Evolutionary conservation across 1,139 yeast species (phyloP).

Genomic region (Geotrichum siamense): DNA sequence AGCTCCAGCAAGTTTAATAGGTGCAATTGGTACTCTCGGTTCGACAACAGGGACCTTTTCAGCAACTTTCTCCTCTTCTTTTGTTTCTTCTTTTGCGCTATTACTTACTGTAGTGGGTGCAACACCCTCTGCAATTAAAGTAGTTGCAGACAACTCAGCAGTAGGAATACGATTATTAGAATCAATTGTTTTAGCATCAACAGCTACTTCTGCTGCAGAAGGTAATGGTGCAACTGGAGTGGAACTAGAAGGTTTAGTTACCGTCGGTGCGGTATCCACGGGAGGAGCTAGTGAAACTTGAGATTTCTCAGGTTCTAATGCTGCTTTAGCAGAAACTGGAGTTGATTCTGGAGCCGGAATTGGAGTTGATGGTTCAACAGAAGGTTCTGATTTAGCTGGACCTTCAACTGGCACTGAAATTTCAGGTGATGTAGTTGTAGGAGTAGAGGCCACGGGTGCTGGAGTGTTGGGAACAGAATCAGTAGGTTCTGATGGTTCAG

Average conservation of each 20-base stretch:
- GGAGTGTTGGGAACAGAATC: slow-evolving; percentile 1
- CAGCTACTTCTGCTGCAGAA: slow-evolving; percentile 2
- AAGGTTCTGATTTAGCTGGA: neutral
- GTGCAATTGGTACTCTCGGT: slow-evolving; percentile 5
- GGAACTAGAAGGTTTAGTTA: neutral
- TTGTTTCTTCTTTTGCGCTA: too few species aligned
- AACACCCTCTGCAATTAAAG: neutral
- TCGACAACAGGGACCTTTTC: slow-evolving; percentile 6
- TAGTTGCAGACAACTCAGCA: too few species aligned
- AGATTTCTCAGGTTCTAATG: neutral
- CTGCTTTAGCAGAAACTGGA: neutral
- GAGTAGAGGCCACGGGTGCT: slow-evolving; percentile 1
- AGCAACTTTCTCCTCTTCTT: too few species aligned
- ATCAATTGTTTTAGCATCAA: too few species aligned
- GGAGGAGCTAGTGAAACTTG: neutral
- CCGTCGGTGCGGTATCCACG: neutral
- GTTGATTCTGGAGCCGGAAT: neutral
- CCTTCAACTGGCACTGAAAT: neutral
- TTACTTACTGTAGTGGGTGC: neutral
- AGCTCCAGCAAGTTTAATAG: neutral
- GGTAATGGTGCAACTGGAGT: neutral
- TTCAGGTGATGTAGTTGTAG: neutral
- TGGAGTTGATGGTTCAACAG: neutral
- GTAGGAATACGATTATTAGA: too few species aligned
- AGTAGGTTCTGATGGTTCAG: neutral